Conservation (phyloP, 2,329 filamentous ascomycete species). For the Fusarium sp. region DNA sequence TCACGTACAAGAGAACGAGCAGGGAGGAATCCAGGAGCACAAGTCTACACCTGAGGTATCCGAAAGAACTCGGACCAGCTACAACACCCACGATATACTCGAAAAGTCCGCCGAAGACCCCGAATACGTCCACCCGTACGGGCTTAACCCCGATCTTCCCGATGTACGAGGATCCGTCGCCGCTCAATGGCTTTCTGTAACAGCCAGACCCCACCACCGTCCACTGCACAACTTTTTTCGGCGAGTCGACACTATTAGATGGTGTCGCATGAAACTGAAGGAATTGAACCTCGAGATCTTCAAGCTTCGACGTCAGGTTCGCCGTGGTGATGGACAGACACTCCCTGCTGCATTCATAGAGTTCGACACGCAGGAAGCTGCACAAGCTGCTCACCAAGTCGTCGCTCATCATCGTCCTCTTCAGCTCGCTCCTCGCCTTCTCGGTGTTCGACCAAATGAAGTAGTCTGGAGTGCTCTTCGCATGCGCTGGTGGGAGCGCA, state of each 20-base stretch:
- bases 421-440: conserved; percentile 86
- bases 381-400: conserved; percentile 87
- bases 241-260: conserved; percentile 95
- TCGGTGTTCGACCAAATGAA: conserved; percentile 83
- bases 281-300: conserved; percentile 53
- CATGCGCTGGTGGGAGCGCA: conserved; percentile 86
- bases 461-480: conserved; percentile 88
- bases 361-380: conserved; percentile 83
- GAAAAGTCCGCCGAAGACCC: conserved; percentile 43
- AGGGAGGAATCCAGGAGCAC: neutral
- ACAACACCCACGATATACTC: conserved; percentile 9
- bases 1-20: neutral
- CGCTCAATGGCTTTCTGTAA: conserved; percentile 76
- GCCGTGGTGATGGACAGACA: conserved; percentile 73
- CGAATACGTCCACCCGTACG: conserved; percentile 52
- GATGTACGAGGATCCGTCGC: conserved; percentile 65
- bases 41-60: conserved; percentile 30
- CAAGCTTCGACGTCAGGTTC: conserved; percentile 79
- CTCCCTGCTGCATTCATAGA: conserved; percentile 89
- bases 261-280: conserved; percentile 70
- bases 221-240: conserved; percentile 77
- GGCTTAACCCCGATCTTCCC: conserved; percentile 47
- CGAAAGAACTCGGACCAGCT: neutral
- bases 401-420: conserved; percentile 87
- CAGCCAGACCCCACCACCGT: conserved; percentile 79